Base-by-base conservation (phyloP, 2,329 filamentous ascomycete genomes). In the Podosphaera xanthii region DNA sequence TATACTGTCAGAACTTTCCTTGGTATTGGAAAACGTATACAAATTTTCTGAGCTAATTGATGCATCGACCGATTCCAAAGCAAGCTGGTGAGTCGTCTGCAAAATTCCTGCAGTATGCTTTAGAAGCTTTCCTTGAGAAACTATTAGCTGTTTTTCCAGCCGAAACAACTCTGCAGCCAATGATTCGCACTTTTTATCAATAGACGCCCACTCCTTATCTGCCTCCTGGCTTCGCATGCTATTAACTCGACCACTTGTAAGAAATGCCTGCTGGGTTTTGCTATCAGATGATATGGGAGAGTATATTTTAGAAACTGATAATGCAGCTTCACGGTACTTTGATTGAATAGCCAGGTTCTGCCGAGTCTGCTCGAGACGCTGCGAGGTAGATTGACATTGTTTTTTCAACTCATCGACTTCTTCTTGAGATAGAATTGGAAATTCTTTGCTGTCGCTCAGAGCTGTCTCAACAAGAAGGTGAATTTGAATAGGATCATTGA, bases 391-490 rank as follows among this genome's bases (percentile, higher is more conserved):
- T 60, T 81, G 79, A 62, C 83, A 80, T 73, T 95, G 87, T 70
- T 89, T 94, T 76, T 97, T 98, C 66, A 97, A 73, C 54, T 81
- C 78, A 64, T 97, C 92, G 36, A 96, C 84, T 71, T 97, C 90
- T 69, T 95, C 89, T 65, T 91, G 86, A 0, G 90, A 87, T 62
- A 98, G 70, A 33, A 98, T 83, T 68, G 91, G 83, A 70, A 83
- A 98, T 65, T 82, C 75, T 67, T 83, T 84, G 73, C 89, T 94
- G 72, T 98, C 92, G 61, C 83, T 80, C 61, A 98, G 80, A 30
- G 92, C 92, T 30, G 88, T 97, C 73, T 97, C 91, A 62, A 92
- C 90, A 60, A 98, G 78, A 54, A 98, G 75, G 70, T 97, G 94
- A 69, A 95, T 83, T 65, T 89, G 85, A 52, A 98, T 86, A 61